Evolutionary conservation across 345 rosid genomes (phyloP), one percentile per base, ranked within the genome.

Genomic region (Gossypium turneri): DNA sequence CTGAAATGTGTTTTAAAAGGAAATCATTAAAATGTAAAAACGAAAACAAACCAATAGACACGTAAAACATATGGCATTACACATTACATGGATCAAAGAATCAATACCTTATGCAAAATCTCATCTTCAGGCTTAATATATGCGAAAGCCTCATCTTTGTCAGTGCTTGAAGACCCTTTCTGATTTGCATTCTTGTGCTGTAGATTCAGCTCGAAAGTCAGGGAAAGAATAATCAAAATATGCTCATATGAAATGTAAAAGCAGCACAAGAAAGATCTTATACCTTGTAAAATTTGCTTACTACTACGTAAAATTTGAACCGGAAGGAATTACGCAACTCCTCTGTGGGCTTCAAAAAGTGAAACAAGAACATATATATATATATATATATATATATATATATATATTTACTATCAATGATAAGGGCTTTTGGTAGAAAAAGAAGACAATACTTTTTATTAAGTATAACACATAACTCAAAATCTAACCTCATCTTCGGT

Each of bases 111-210:
- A 53, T 90, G 92, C 71, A 94, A 87, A 43, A 90, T 88, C 83
- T 94, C 97, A 84, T 94, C 98, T 82, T 94, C 99, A 1, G 90
- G 92, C 79, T 94, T 94, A 57, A 80, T 70, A 57, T 85, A 94
- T 76, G 90, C 9, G 24, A 89, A 79, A 58, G 78, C 84, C 58
- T 87, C 94, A 72, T 87, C 90, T 53, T 63, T 77, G 27, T 81
- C 79, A 75, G 72, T 73, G 79, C 67, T 68, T 67, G 78, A 81
- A 61, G 78, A 76, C 76, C 79, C 85, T 75, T 75, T 89, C 80
- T 75, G 77, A 56, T 78, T 74, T 50, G 79, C 66, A 50, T 81
- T 84, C 84, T 89, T 91, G 67, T 56, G 87, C 98, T 92, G 84
- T 51, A 69, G 16, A 55, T 80, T 76, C 58, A 24, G 50, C 79